Percentiles rank a stretch among this genome's conserved stretches.
Evolutionary conservation across 176 grass and related monocot species (phyloP).

Genomic region (sorghum (Sorghum bicolor)): Sorghum_bicolor_NCBIv3 NC_012871.2:77224501-77225000

Average conservation of each 20-base stretch:
- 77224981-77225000: not conserved
- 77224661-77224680: slow-evolving; percentile 46
- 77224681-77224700: slow-evolving; percentile 26
- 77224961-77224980: not conserved
- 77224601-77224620: slow-evolving; percentile 32
- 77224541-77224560: slow-evolving; percentile 64
- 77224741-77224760: slow-evolving; percentile 6
- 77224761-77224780: slow-evolving; percentile 3
- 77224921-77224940: not conserved
- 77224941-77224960: not conserved
- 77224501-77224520: slow-evolving; percentile 48
- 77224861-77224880: not conserved
- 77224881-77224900: not conserved
- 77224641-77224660: slow-evolving; percentile 75
- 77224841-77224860: not conserved
- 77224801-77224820: not conserved
- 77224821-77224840: not conserved
- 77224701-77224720: not conserved
- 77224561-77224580: slow-evolving; percentile 57
- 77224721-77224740: slow-evolving; percentile 13
- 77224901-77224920: not conserved
- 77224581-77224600: slow-evolving; percentile 50
- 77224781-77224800: not conserved
- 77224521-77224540: slow-evolving; percentile 57
- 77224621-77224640: slow-evolving; percentile 46